Evolutionary conservation across 306 rosid genomes (phyloP).

Genomic region (Prunus mongolica): DNA sequence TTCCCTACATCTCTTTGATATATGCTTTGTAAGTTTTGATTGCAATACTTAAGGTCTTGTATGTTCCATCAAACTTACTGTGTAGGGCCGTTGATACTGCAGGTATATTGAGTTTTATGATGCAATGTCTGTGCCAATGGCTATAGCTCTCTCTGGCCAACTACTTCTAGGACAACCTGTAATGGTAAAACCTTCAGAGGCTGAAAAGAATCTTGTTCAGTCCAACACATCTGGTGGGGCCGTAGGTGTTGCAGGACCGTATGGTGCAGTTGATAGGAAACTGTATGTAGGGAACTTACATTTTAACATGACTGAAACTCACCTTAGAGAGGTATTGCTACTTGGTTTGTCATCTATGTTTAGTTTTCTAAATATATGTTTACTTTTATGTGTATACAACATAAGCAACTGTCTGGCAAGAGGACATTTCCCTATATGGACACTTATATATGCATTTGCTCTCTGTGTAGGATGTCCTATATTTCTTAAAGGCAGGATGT

Average conservation of each 20-base stretch:
- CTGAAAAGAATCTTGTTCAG: slow-evolving; percentile 97
- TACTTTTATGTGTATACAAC: not conserved
- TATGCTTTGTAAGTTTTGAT: slow-evolving; percentile 77
- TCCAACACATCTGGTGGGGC: slow-evolving; percentile 71
- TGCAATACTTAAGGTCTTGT: slow-evolving; percentile 22
- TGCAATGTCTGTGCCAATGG: slow-evolving; percentile 99
- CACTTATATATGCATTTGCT: no score
- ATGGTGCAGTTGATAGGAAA: slow-evolving; percentile 93
- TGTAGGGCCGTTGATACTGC: slow-evolving; percentile 50
- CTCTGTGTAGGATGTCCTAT: no score
- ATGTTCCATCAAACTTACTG: slow-evolving; percentile 51
- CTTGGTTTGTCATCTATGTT: not conserved
- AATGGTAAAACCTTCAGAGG: slow-evolving; percentile 99
- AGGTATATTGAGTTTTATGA: slow-evolving; percentile 99
- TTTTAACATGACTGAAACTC: slow-evolving; percentile 96
- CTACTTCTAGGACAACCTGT: slow-evolving; percentile 95
- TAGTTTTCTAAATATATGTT: not conserved
- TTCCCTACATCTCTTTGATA: slow-evolving; percentile 72
- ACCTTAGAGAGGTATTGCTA: slow-evolving; percentile 75
- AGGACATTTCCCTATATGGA: not conserved
- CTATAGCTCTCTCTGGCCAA: slow-evolving; percentile 96
- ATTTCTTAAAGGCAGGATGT: no score
- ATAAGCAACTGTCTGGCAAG: not conserved
- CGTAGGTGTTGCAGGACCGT: slow-evolving; percentile 70
- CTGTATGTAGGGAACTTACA: slow-evolving; percentile 95